Evolutionary conservation across 495 filamentous ascomycete genomes (phyloP).

Genomic region (Xylaria scruposa): DNA sequence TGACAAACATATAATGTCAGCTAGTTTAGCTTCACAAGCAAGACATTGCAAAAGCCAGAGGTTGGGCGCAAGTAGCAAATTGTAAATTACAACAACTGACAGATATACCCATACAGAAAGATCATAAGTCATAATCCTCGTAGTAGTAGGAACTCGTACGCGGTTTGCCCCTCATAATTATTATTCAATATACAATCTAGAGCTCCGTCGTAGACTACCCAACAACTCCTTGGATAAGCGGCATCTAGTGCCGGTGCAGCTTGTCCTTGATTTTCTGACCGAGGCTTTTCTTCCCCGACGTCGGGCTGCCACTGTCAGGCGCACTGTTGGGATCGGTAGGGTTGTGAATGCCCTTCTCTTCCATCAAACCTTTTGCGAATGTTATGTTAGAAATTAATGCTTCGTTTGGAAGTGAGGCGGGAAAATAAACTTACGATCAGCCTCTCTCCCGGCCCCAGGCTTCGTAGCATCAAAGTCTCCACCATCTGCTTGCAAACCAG

Average conservation of each 20-base stretch:
- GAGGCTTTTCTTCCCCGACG: conserved; percentile 36
- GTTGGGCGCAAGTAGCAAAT: background rate
- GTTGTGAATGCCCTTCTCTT: conserved; percentile 49
- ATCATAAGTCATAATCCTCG: background rate
- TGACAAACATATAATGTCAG: too few species aligned
- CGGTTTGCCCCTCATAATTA: background rate
- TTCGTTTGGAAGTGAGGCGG: background rate
- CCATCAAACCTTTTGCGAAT: conserved; percentile 46
- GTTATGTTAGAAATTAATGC: background rate
- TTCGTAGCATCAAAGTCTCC: conserved; percentile 65
- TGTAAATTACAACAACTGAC: background rate
- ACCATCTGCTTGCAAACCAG: conserved; percentile 58
- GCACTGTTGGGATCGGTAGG: conserved; percentile 34
- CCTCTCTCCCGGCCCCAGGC: conserved; percentile 68
- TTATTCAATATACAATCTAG: background rate
- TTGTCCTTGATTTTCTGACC: conserved; percentile 45
- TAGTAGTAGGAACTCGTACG: background rate
- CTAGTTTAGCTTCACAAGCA: background rate
- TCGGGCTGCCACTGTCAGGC: conserved; percentile 29
- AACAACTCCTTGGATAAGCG: background rate
- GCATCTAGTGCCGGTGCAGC: conserved; percentile 37
- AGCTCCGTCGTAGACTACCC: background rate
- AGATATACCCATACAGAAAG: background rate
- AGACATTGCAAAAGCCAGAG: background rate
- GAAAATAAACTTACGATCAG: conserved; percentile 63